Evolutionary conservation across 2,329 filamentous ascomycete genomes (phyloP).

Genomic region (Colletotrichum musicola): DNA sequence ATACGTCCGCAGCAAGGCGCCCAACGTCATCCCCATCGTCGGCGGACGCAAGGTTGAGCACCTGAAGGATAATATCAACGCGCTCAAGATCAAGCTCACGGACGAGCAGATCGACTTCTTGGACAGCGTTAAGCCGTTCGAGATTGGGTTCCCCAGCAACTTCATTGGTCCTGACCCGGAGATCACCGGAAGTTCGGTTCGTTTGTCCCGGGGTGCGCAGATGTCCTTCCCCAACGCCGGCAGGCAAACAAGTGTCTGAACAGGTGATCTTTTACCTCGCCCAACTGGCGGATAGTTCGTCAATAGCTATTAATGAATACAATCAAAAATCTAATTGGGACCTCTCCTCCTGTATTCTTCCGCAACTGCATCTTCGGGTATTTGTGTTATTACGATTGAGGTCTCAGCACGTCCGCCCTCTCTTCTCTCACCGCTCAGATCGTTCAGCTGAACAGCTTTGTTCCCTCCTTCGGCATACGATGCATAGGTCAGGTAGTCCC

Average conservation of each 20-base stretch:
- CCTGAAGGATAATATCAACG: slow-evolving; percentile 67
- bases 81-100: slow-evolving; percentile 62
- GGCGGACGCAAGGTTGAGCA: slow-evolving; percentile 67
- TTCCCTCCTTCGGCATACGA: background rate
- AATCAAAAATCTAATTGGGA: no score
- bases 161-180: slow-evolving; percentile 51
- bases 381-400: no score
- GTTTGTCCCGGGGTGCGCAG: slow-evolving; percentile 18
- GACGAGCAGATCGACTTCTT: slow-evolving; percentile 67
- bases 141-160: slow-evolving; percentile 66
- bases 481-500: slow-evolving; percentile 7
- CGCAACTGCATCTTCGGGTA: background rate
- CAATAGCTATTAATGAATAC: no score
- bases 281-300: no score
- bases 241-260: slow-evolving; percentile 19
- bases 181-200: slow-evolving; percentile 29
- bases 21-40: slow-evolving; percentile 66
- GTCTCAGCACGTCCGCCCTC: no score
- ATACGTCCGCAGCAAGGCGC: slow-evolving; percentile 64
- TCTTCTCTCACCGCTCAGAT: background rate
- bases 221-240: slow-evolving; percentile 35
- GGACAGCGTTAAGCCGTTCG: slow-evolving; percentile 65
- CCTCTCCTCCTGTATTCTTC: background rate
- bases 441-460: background rate
- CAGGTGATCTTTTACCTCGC: background rate